Base-by-base conservation (phyloP, 2,329 filamentous ascomycete genomes). In the Fulvia fulva region DNA sequence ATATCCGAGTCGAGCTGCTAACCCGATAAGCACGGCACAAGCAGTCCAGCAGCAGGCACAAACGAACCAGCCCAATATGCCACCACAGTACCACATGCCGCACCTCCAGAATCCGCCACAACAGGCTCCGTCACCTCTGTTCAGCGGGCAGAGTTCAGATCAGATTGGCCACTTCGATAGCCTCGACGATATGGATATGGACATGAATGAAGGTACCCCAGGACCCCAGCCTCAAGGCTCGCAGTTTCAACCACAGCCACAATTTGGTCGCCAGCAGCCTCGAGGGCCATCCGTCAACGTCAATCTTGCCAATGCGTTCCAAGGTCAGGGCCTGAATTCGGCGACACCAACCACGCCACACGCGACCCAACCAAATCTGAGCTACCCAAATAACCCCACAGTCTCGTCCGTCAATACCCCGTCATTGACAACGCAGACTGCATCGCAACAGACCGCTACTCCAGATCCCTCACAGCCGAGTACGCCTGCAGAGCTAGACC, bases 391-490 rank as follows among this genome's bases (percentile, higher is more conserved):
- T 73, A 97, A 97, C 73, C 93, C 93, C 16, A 97, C 92, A 1
- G 93, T 97, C 19, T 99, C 94, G 2, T 97, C 92, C 3, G 93
- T 97, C 56, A 97, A 97, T 74, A 97, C 93, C 0, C 93, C 93
- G 0, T 96, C 92, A 0, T 81, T 97, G 58, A 89, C 88, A 59
- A 90, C 90, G 1, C 87, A 91, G 64, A 87, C 89, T 32, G 79
- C 82, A 57, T 82, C 84, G 44, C 82, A 85, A 76, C 74, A 79
- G 74, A 65, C 81, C 78, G 75, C 81, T 61, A 85, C 86, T 23
- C 83, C 85, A 56, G 83, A 87, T 73, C 86, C 86, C 5, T 89
- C 87, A 45, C 81, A 83, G 52, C 86, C 88, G 19, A 85, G 86
- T 44, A 89, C 87, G 16, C 87, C 87, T 6, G 82, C 83, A 21